Conservation (phyloP, 176 grass and related monocot genomes). For the Rhynchospora breviuscula region DNA sequence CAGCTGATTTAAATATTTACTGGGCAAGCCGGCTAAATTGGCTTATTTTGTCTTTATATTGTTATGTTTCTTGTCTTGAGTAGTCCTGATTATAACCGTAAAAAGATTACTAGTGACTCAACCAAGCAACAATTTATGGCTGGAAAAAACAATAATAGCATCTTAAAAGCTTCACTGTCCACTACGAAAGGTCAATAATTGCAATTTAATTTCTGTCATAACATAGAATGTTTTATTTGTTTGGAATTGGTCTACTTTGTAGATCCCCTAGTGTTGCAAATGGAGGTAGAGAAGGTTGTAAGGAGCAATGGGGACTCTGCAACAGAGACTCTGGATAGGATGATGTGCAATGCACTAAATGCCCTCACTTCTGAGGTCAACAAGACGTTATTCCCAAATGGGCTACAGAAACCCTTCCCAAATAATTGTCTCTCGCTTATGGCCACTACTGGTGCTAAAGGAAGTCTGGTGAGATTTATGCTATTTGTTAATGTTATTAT, state of each 20-base stretch:
- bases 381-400: conserved; percentile 48
- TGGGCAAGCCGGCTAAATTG: background rate
- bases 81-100: background rate
- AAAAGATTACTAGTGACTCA: background rate
- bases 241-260: background rate
- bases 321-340: conserved; percentile 52
- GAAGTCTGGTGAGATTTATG: conserved; percentile 44
- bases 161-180: background rate
- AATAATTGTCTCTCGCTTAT: conserved; percentile 90
- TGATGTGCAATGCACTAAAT: conserved; percentile 53
- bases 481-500: conserved; percentile 2
- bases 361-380: conserved; percentile 44
- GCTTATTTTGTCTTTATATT: background rate
- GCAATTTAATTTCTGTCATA: background rate
- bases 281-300: conserved; percentile 63
- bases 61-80: too few species aligned
- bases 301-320: conserved; percentile 54
- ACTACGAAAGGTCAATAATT: background rate
- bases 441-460: conserved; percentile 90
- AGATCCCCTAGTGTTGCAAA: conserved; percentile 54
- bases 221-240: background rate
- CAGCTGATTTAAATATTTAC: background rate
- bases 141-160: background rate
- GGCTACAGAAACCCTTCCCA: conserved; percentile 66
- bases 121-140: background rate